Evolutionary conservation across 2,329 filamentous ascomycete genomes (phyloP).

Genomic region (Laburnicola sp.): DNA sequence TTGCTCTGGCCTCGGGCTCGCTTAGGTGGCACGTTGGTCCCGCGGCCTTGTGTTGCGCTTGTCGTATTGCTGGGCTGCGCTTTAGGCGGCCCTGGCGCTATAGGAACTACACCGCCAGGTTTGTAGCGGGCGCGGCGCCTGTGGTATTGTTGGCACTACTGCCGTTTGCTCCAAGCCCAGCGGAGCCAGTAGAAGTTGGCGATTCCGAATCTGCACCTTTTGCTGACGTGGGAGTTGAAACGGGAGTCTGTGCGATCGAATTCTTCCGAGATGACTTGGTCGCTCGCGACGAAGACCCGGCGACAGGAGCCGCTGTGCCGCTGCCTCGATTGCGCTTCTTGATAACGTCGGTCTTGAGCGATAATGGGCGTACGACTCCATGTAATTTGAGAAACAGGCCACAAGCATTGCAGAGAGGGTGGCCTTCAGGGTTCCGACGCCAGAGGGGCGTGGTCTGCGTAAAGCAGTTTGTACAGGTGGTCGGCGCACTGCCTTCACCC

Average conservation of each 20-base stretch:
- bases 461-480: constrained; percentile 91
- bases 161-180: constrained; percentile 25
- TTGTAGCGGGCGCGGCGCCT: constrained; percentile 57
- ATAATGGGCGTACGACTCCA: constrained; percentile 92
- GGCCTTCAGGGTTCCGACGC: constrained; percentile 95
- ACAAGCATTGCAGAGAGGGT: constrained; percentile 97
- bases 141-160: constrained; percentile 68
- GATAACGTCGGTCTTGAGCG: constrained; percentile 96
- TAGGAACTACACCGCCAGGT: constrained; percentile 78
- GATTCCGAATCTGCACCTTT: constrained; percentile 53
- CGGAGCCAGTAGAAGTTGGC: constrained; percentile 51
- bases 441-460: constrained; percentile 97
- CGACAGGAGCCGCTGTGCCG: constrained; percentile 65
- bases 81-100: constrained; percentile 88
- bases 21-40: constrained; percentile 69
- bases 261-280: constrained; percentile 68
- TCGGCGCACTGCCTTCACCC: constrained; percentile 64
- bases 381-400: constrained; percentile 86
- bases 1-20: constrained; percentile 82
- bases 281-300: constrained; percentile 65
- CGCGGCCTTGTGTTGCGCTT: constrained; percentile 54
- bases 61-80: constrained; percentile 63
- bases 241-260: constrained; percentile 61
- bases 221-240: constrained; percentile 62
- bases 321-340: constrained; percentile 90